Conservation (phyloP, 140 eudicot genomes). For the Flaveria floridana region DNA sequence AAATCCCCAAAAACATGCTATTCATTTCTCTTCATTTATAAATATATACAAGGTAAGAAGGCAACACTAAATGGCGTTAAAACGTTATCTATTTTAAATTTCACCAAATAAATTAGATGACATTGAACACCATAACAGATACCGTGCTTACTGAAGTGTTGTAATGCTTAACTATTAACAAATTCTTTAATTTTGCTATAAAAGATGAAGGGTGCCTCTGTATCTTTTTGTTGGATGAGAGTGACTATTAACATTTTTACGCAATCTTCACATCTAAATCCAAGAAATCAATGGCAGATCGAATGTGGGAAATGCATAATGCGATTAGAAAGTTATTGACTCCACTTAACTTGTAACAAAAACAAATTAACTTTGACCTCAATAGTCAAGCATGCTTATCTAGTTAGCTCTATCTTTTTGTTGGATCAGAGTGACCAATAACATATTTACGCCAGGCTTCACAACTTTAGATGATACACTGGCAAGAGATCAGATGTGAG, state of each 20-base stretch:
- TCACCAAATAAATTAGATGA: too few species aligned
- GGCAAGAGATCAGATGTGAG: background rate
- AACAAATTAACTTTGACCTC: constrained; percentile 3
- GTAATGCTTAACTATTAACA: background rate
- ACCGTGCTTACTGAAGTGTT: background rate
- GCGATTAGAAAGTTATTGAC: background rate
- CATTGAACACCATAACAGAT: background rate
- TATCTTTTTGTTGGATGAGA: background rate
- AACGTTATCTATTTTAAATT: too few species aligned
- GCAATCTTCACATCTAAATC: background rate
- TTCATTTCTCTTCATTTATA: too few species aligned
- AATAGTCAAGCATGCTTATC: constrained; percentile 10
- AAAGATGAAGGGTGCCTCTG: background rate
- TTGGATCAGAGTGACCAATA: background rate
- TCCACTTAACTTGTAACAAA: background rate
- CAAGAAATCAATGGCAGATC: background rate
- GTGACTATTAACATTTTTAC: background rate
- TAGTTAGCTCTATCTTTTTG: background rate
- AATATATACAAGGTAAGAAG: too few species aligned
- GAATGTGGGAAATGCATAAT: background rate
- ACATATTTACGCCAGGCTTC: background rate
- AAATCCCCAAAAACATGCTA: too few species aligned
- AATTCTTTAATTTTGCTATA: background rate
- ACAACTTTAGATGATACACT: background rate
- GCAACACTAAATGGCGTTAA: too few species aligned